Evolutionary conservation across 345 rosid genomes (phyloP), one percentile per base, ranked within the genome.

Genomic region (Salix caprea): DNA sequence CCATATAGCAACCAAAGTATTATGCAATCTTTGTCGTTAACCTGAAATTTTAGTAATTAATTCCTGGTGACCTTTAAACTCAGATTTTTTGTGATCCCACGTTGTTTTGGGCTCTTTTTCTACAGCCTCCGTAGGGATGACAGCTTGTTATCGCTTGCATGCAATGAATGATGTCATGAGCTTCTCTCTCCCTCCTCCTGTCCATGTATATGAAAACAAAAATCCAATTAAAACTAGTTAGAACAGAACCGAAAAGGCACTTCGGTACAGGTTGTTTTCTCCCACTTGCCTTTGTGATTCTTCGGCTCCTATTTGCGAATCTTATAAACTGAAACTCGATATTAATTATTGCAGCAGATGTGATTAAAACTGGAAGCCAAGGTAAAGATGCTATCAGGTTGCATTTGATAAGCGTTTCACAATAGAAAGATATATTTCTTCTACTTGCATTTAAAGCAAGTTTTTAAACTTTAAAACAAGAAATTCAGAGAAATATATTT

Each of bases 1-100:
- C 79, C 71, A 85, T 72, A 66, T 6, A 52, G 71, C 42, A 62
- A 66, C 65, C 5, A 12, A 40, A 68, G 28, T 54, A 13, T 3
- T 52, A 21, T 77, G 28, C 56, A 11, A 71, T 28, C 65, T 74
- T 76, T 82, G 83, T 85, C 86, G 48, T 28, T 42, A 28, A 56
- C 12, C 56, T 13, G 30, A 26, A 37, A 67, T 46, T 40, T 15
- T 14, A 18, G 61, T 40, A 26, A 65, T 74, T 28, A 56, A 34
- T 72, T 71, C 73, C 64, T 75, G 80, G 76, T 12, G 23, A 54
- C 73, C 50, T 37, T 78, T 72, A 78, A 54, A 23, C 26, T n/a
- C 44, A 1, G 62, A 37, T 30, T 68, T 74, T 78, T 37, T 66
- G 78, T 73, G 82, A 73, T 65, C 6, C 44, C 16, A 28, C 5